Percentiles rank a stretch among this genome's conserved stretches.
phyloP scores from a whole-genome alignment of 179 eudicot species.

The Heliamphora pulchella region DNA sequence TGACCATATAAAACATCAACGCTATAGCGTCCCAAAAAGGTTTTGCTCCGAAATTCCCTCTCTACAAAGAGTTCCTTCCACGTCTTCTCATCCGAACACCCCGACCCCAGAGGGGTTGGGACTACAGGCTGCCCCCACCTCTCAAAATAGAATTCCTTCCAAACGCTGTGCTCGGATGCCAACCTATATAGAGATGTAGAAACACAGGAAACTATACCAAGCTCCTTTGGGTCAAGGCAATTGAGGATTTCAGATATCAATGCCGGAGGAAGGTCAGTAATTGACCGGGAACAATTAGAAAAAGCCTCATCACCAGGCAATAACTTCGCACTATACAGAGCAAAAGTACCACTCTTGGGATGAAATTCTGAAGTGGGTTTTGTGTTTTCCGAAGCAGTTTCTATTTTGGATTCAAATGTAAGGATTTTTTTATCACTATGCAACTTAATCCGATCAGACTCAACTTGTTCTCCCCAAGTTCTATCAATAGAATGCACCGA shows the following conservation, averaged over 20 bases:
- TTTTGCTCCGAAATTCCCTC: slow-evolving; percentile 78
- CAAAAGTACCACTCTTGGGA: slow-evolving; percentile 23
- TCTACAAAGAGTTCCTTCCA: slow-evolving; percentile 94
- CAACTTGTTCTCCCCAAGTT: slow-evolving; percentile 26
- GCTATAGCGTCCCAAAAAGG: slow-evolving; percentile 64
- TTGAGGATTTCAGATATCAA: slow-evolving; percentile 79
- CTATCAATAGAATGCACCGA: slow-evolving; percentile 27
- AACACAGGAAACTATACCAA: slow-evolving; percentile 83
- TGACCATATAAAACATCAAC: slow-evolving; percentile 67
- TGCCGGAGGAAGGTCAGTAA: slow-evolving; percentile 75
- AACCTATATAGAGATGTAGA: slow-evolving; percentile 51
- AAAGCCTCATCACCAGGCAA: slow-evolving; percentile 33
- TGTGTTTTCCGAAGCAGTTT: slow-evolving; percentile 23
- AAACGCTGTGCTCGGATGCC: slow-evolving; percentile 68
- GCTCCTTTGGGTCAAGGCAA: slow-evolving; percentile 89
- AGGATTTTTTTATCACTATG: neutral
- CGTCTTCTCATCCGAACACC: slow-evolving; percentile 49
- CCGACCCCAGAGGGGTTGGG: slow-evolving; percentile 28
- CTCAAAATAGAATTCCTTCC: slow-evolving; percentile 90
- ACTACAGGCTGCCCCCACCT: slow-evolving; percentile 77
- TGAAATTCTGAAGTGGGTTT: slow-evolving; percentile 23
- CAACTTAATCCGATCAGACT: slow-evolving; percentile 21
- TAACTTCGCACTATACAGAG: slow-evolving; percentile 21
- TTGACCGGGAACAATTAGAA: slow-evolving; percentile 30
- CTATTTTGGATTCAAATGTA: slow-evolving; percentile 22